phyloP scores from a whole-genome alignment of 2,329 filamentous ascomycete species.

The Penicillium fuscoglaucum region DNA sequence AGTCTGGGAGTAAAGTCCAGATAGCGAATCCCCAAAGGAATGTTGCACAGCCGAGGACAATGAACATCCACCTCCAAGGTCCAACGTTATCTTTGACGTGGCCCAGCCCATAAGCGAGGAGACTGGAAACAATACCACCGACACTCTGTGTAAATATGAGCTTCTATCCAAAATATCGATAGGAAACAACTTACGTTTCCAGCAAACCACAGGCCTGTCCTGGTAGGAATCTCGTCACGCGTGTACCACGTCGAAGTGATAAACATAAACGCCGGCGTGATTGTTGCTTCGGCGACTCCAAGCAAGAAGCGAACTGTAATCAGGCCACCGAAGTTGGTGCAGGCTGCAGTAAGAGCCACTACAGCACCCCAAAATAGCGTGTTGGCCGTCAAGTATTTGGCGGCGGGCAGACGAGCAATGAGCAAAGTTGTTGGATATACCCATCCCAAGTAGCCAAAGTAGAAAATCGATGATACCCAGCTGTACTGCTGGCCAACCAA shows the following conservation, averaged over 20 bases:
- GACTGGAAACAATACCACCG: constrained; percentile 25
- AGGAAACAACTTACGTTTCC: constrained; percentile 21
- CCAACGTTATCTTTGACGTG: constrained; percentile 45
- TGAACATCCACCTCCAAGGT: constrained; percentile 55
- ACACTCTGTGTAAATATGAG: constrained; percentile 17
- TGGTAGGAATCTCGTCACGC: constrained; percentile 56
- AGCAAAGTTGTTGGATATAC: constrained; percentile 29
- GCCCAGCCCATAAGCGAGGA: constrained; percentile 55
- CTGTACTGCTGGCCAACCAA: constrained; percentile 28
- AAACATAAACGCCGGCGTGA: constrained; percentile 58
- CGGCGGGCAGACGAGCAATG: constrained; percentile 27
- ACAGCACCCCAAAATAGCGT: constrained; percentile 53
- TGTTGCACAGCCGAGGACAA: constrained; percentile 54
- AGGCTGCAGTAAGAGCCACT: constrained; percentile 50
- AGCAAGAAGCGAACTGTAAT: constrained; percentile 55
- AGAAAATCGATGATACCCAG: constrained; percentile 34
- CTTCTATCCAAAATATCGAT: neutral
- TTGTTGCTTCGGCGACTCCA: constrained; percentile 56
- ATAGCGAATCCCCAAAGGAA: constrained; percentile 54
- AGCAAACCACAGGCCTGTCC: constrained; percentile 58
- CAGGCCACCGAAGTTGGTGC: constrained; percentile 52
- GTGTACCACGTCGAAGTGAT: constrained; percentile 59
- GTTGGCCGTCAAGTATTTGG: constrained; percentile 38
- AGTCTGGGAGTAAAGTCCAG: constrained; percentile 53
- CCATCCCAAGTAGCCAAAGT: constrained; percentile 35